A percentile compares a stretch with the other conserved stretches of the same genome.
phyloP scores from a whole-genome alignment of 805 yeast genomes.

The Blastobotrys muscicola region DNA sequence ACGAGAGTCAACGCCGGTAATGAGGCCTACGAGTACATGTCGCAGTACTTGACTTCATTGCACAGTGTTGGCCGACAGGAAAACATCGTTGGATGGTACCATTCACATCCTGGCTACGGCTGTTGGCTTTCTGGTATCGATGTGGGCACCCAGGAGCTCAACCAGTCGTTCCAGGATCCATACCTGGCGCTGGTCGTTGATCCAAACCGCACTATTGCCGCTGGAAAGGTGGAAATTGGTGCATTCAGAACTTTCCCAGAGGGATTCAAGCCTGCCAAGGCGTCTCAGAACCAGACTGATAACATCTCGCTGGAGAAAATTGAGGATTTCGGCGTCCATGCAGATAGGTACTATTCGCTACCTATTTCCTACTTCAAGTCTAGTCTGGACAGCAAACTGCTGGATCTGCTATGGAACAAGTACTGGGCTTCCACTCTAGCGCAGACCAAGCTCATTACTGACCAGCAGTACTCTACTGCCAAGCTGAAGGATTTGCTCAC shows the following conservation, averaged over 20 bases:
- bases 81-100: conserved; percentile 95
- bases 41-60: conserved; percentile 56
- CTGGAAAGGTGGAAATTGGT: conserved; percentile 71
- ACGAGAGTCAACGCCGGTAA: conserved; percentile 90
- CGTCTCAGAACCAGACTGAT: conserved; percentile 11
- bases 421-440: conserved; percentile 39
- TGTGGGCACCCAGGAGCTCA: conserved; percentile 77
- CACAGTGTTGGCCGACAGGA: conserved; percentile 45
- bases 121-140: conserved; percentile 97
- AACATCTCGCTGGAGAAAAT: conserved; percentile 42
- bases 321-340: conserved; percentile 63
- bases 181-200: conserved; percentile 83
- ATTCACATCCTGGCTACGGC: conserved; percentile 99
- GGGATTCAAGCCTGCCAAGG: conserved; percentile 19
- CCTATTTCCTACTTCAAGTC: conserved; percentile 52
- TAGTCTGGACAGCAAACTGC: conserved; percentile 38
- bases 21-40: conserved; percentile 94
- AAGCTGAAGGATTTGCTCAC: conserved; percentile 23
- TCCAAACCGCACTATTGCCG: conserved; percentile 56
- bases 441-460: conserved; percentile 20
- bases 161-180: conserved; percentile 87
- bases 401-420: conserved; percentile 36
- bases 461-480: conserved; percentile 21
- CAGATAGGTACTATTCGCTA: conserved; percentile 58
- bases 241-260: conserved; percentile 70